Percentiles rank a stretch among this genome's conserved stretches.
Evolutionary conservation across 768 basidiomycete genomes (phyloP).

Genomic region (Mycena galericulata): DNA sequence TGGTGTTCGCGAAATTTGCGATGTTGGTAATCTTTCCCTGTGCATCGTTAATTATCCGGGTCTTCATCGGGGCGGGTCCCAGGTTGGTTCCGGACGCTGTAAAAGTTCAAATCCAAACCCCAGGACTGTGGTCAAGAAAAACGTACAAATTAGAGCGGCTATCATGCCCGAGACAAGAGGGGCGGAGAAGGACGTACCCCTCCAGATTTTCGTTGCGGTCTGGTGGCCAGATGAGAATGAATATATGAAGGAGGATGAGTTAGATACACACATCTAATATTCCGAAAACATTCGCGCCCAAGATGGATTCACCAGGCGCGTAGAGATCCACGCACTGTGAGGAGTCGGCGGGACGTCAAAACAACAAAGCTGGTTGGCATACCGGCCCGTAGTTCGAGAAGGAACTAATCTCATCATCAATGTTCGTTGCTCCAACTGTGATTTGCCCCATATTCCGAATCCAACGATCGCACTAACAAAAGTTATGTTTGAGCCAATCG

Average conservation of each 20-base stretch:
- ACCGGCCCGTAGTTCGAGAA: not conserved
- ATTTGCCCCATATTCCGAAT: not conserved
- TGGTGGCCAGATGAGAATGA: not conserved
- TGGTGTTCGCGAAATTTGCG: not conserved
- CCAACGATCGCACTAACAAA: not conserved
- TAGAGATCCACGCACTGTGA: not conserved
- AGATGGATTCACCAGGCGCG: not conserved
- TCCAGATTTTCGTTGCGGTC: not conserved
- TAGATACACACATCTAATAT: no score
- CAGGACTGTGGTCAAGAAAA: not conserved
- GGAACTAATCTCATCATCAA: not conserved
- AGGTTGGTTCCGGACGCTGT: not conserved
- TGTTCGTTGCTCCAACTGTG: not conserved
- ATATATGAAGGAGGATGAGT: conserved; percentile 2
- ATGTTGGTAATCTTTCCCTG: not conserved
- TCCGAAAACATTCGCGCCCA: not conserved
- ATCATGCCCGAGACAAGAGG: not conserved
- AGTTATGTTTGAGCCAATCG: not conserved
- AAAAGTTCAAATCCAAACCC: not conserved
- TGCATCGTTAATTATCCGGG: not conserved
- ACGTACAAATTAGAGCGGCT: not conserved
- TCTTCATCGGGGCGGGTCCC: not conserved
- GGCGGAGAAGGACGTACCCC: not conserved
- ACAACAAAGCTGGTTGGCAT: not conserved
- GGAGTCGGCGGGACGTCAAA: not conserved